phyloP scores from a whole-genome alignment of 805 yeast genomes.

The Candida endomychidarum region DNA sequence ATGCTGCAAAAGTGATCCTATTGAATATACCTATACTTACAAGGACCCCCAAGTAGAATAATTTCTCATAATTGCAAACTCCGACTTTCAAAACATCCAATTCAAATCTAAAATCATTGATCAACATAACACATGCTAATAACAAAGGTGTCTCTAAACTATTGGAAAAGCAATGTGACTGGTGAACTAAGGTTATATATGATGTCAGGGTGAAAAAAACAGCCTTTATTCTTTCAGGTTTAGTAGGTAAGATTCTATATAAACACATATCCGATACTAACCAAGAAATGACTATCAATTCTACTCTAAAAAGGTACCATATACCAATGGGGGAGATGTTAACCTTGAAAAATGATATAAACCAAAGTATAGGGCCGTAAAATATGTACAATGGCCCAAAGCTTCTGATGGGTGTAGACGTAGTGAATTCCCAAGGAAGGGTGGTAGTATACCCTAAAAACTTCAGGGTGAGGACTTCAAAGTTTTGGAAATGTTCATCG shows the following conservation, averaged over 20 bases:
- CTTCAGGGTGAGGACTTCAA: slow-evolving; percentile 63
- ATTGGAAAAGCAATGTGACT: slow-evolving; percentile 88
- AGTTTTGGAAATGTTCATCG: slow-evolving; percentile 94
- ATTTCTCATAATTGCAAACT: slow-evolving; percentile 11
- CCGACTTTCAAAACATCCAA: slow-evolving; percentile 12
- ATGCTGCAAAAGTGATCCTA: slow-evolving; percentile 79
- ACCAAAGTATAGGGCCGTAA: slow-evolving; percentile 63
- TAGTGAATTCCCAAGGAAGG: slow-evolving; percentile 82
- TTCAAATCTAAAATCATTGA: slow-evolving; percentile 41
- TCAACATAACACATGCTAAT: slow-evolving; percentile 48
- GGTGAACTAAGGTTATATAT: slow-evolving; percentile 76
- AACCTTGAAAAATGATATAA: slow-evolving; percentile 31
- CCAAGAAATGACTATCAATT: slow-evolving; percentile 42
- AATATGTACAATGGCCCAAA: slow-evolving; percentile 62
- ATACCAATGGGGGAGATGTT: slow-evolving; percentile 46
- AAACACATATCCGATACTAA: slow-evolving; percentile 41
- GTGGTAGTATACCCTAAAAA: slow-evolving; percentile 45
- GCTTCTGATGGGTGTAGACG: slow-evolving; percentile 64
- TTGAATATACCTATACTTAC: slow-evolving; percentile 75
- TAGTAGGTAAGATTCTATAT: slow-evolving; percentile 47
- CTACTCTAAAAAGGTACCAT: slow-evolving; percentile 55
- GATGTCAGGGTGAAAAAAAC: slow-evolving; percentile 52
- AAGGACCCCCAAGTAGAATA: slow-evolving; percentile 45
- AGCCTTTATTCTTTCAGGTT: slow-evolving; percentile 50
- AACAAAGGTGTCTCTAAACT: slow-evolving; percentile 69